Percentiles rank a stretch among this genome's conserved stretches.
Conservation (phyloP, 306 rosid species). For the Corylus avellana region DNA sequence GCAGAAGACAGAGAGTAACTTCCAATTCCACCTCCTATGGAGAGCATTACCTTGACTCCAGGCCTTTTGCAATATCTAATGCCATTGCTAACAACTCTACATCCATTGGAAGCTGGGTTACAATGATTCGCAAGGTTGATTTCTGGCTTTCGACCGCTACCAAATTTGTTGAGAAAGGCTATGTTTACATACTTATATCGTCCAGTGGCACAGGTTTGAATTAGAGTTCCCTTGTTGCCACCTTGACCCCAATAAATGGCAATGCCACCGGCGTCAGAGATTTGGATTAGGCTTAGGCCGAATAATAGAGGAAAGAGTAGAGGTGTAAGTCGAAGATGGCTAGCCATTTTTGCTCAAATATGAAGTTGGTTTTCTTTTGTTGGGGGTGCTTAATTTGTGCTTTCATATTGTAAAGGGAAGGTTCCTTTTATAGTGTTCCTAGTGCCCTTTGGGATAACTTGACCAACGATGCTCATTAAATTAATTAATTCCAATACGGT, state of each 20-base stretch:
- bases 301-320: slow-evolving; percentile 21
- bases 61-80: slow-evolving; percentile 41
- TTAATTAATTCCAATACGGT: no score
- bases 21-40: slow-evolving; percentile 50
- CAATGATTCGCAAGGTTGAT: slow-evolving; percentile 51
- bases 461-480: no score
- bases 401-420: not conserved
- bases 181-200: slow-evolving; percentile 42
- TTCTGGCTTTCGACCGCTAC: slow-evolving; percentile 34
- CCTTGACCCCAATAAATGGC: slow-evolving; percentile 65
- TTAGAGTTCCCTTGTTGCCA: slow-evolving; percentile 41
- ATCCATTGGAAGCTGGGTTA: slow-evolving; percentile 34
- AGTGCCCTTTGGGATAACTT: no score
- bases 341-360: slow-evolving; percentile 29
- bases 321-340: not conserved
- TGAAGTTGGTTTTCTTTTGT: not conserved
- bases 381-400: not conserved
- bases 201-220: slow-evolving; percentile 49
- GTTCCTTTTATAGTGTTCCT: slow-evolving; percentile 11
- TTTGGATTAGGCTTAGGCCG: not conserved
- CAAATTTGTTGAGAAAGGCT: slow-evolving; percentile 39
- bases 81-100: slow-evolving; percentile 24
- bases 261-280: slow-evolving; percentile 31
- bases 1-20: slow-evolving; percentile 46
- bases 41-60: slow-evolving; percentile 56